Evolutionary conservation across 306 rosid genomes (phyloP), one percentile per base, ranked within the genome.

Genomic region (Ammopiptanthus mongolicus): DNA sequence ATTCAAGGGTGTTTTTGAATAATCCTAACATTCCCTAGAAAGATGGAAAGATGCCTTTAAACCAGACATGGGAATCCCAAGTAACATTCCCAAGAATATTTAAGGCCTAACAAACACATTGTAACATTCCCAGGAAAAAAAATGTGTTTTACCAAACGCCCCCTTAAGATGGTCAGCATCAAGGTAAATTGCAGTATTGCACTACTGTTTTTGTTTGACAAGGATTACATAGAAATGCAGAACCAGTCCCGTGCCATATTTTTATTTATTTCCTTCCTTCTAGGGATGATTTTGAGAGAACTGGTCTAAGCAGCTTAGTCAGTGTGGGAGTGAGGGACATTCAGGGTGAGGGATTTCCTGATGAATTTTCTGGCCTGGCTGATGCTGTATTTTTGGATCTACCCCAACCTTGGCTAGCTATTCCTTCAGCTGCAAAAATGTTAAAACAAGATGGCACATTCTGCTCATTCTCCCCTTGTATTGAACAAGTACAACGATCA

Each of bases 401-500:
- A 48, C 96, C 92, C 58, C 96, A 90, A 62, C 92, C 96, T n/a
- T 90, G 92, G 92, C 76, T 90, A 34, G 92, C 88, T 14, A 88
- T 88, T 77, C 89, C 92, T 80, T 90, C 91, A 9, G 92, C 85
- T 12, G 86, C 65, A 34, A 88, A 80, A 39, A 86, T 88, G 89
- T 59, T 90, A 82, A 90, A 86, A 66, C 85, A 79, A 39, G 96
- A 90, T 65, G 96, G 85, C 12, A 34, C 83, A 7, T 57, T 90
- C 28, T 87, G 96, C 75, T 90, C 96, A 23, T 90, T 90, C 78
- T 86, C 86, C 42, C 96, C 96, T 0, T 90, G 96, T 66, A 74
- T 90, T 48, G 92, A 90, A 81, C 92, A 90, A 83, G 91, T 90
- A 60, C 90, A 83, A 71, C 83, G 89, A 39, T 37, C 90, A 0